phyloP scores from a whole-genome alignment of 331 rosid genomes.

The Erythrophleum ivorense region DNA sequence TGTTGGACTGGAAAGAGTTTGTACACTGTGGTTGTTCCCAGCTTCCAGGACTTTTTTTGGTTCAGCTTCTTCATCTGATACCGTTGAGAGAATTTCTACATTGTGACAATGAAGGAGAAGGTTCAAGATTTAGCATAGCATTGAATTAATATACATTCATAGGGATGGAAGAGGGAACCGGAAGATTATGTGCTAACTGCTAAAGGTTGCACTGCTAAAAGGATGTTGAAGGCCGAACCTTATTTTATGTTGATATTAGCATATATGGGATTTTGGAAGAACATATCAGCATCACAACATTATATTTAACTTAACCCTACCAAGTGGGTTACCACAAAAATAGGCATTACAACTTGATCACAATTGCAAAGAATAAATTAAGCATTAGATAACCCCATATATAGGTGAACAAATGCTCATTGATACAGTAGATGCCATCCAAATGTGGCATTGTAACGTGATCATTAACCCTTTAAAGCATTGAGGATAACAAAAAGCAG shows the following conservation, averaged over 20 bases:
- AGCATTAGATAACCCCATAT: conserved; percentile 18
- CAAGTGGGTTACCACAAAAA: conserved; percentile 13
- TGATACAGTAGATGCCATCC: conserved; percentile 14
- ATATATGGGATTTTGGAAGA: neutral
- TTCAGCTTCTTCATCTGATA: conserved; percentile 44
- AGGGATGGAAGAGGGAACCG: neutral
- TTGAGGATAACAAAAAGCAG: conserved; percentile 28
- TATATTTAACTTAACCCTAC: conserved; percentile 23
- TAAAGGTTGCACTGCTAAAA: conserved; percentile 31
- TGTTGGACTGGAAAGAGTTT: conserved; percentile 38
- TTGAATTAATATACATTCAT: conserved; percentile 20
- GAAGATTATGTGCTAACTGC: neutral
- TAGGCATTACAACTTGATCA: conserved; percentile 9
- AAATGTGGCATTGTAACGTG: neutral
- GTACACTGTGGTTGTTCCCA: conserved; percentile 32
- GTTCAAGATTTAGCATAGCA: conserved; percentile 34
- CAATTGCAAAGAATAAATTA: conserved; percentile 24
- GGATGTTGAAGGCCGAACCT: neutral
- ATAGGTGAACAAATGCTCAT: conserved; percentile 19
- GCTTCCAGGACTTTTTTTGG: conserved; percentile 41
- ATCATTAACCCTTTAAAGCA: conserved; percentile 15
- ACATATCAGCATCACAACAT: conserved; percentile 18
- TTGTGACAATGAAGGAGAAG: conserved; percentile 36
- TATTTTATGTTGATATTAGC: neutral
- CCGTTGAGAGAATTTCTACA: conserved; percentile 53